Base-by-base conservation (phyloP, 192 early-diverging fungal genomes). In the Rhizophagus prolifer region DNA sequence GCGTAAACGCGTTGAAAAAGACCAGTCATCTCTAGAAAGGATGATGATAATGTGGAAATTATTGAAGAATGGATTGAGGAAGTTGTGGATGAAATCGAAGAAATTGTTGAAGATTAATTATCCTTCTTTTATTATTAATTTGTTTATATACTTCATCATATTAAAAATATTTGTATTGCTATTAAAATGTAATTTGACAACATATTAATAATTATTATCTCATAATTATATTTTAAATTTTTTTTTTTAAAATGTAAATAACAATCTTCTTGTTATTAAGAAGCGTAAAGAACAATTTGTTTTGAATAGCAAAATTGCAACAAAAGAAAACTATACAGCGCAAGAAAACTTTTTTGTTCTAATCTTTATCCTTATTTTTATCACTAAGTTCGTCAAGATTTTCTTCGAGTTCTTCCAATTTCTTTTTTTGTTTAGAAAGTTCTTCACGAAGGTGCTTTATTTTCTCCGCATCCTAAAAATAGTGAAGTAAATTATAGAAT, bases 31-130 rank as follows among this genome's bases (percentile, higher is more conserved):
- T 67, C 80, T 19, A 75, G 79, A 46, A 83, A 86, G 64, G 89
- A 88, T 65, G 90, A 89, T 25, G 91, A 86, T 61, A 88, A 88
- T 78, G 87, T 89, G 13, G 93, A 95, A 78, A 85, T 88, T 59
- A 84, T 95, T 70, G 92, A 95, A 77, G 95, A 96, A 86, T 90
- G 85, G 87, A 88, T 96, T 62, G 95, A 96, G 85, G 93, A 94
- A 82, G 90, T 94, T 34, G 88, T 95, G 70, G 93, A 93, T 74
- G 92, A 95, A 85, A 87, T 77, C 69, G 87, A 88, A 77, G 90
- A 91, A 74, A 88, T 97, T 75, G 88, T 97, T 74, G 95, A 94
- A 78, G 91, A 94, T 79, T 79, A 75, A 60, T 81, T 61, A 77
- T 82, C 25, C 36, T 38, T 38, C 36, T 16, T 13, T 38, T 59